phyloP scores from a whole-genome alignment of 768 basidiomycete species.

The Dentipellis fragilis region DNA sequence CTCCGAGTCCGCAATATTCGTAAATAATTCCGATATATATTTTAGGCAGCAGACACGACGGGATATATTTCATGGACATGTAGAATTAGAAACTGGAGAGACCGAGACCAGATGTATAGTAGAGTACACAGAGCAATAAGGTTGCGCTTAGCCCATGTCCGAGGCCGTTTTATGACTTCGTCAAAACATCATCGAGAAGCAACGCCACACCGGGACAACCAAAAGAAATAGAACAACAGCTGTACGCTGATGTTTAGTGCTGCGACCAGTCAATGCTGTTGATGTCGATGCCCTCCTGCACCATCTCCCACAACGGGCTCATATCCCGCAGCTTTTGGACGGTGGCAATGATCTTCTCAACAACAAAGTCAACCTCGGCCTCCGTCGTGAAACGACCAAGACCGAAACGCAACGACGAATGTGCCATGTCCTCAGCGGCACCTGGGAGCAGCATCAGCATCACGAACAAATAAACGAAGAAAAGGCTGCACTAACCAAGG shows the following conservation, averaged over 20 bases:
- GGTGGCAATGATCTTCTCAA: conserved; percentile 77
- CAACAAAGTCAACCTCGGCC: conserved; percentile 91
- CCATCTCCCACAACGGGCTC: conserved; percentile 99
- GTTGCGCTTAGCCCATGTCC: background rate
- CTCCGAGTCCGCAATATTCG: background rate
- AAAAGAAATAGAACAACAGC: too few relatives aligned
- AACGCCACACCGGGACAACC: too few relatives aligned
- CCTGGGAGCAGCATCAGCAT: conserved; percentile 29
- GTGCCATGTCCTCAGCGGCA: conserved; percentile 98
- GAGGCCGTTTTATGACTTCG: background rate
- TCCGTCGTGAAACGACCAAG: conserved; percentile 98
- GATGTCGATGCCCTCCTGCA: conserved; percentile 96
- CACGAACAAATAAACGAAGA: background rate
- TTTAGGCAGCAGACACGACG: too few relatives aligned
- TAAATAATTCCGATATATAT: too few relatives aligned
- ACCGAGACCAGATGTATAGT: background rate
- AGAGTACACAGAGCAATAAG: background rate
- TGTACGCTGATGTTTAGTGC: conserved; percentile 23
- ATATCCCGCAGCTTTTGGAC: conserved; percentile 87
- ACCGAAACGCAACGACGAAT: conserved; percentile 94
- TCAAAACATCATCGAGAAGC: too few relatives aligned
- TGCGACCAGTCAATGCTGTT: conserved; percentile 92
- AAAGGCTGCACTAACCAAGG: conserved; percentile 43
- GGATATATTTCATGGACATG: background rate
- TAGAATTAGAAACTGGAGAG: background rate